Evolutionary conservation across 257 asterid genomes (phyloP).

Genomic region (Primulina huaijiensis): DNA sequence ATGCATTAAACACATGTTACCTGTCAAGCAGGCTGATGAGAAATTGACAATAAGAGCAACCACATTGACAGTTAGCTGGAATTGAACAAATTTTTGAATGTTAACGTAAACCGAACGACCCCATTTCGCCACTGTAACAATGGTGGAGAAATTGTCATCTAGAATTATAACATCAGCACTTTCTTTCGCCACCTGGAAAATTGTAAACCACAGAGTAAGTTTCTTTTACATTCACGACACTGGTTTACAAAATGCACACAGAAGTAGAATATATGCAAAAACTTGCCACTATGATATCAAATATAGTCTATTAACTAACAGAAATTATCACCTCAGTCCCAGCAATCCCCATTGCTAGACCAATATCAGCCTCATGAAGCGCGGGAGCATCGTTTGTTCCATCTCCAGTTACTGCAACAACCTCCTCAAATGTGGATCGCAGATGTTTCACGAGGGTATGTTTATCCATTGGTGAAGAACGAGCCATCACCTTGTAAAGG

Average conservation of each 20-base stretch:
- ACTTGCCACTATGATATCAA: constrained; percentile 6
- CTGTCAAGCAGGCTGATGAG: constrained; percentile 95
- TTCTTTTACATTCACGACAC: background rate
- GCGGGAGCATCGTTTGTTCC: constrained; percentile 98
- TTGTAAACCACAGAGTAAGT: constrained; percentile 16
- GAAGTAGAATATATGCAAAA: background rate
- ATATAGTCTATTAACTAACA: background rate
- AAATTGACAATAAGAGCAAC: constrained; percentile 93
- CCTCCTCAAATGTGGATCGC: constrained; percentile 72
- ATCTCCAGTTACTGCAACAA: constrained; percentile 96
- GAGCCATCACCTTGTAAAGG: constrained; percentile 77
- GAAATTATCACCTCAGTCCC: constrained; percentile 74
- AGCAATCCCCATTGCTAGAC: constrained; percentile 95
- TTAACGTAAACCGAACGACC: constrained; percentile 94
- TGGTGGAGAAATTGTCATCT: constrained; percentile 94
- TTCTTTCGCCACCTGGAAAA: constrained; percentile 90
- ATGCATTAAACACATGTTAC: constrained; percentile 26
- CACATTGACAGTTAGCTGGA: constrained; percentile 92
- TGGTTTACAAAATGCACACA: no score
- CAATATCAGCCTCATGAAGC: constrained; percentile 95
- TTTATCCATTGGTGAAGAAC: constrained; percentile 93
- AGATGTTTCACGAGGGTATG: constrained; percentile 73
- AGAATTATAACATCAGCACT: constrained; percentile 94
- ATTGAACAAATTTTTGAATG: constrained; percentile 92
- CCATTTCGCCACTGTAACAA: constrained; percentile 94